Percentiles rank a stretch among this genome's conserved stretches.
Evolutionary conservation across 306 rosid species (phyloP).

Genomic region (Styphnolobium japonicum): DNA sequence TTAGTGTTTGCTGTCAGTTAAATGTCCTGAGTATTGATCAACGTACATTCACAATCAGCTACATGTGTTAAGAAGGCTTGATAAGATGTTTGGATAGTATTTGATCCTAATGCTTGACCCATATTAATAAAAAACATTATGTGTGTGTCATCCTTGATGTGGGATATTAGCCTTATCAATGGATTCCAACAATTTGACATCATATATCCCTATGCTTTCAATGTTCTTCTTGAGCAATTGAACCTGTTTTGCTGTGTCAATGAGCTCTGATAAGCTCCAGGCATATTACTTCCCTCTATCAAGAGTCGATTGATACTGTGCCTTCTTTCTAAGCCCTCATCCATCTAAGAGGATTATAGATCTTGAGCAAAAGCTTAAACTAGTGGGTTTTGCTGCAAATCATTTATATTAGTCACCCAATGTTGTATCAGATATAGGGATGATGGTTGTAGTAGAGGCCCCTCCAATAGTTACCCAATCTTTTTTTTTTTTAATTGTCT

Average conservation of each 20-base stretch:
- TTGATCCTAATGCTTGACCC: neutral
- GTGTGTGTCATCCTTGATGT: neutral
- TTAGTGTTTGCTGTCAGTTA: neutral
- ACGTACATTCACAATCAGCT: neutral
- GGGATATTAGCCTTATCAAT: neutral
- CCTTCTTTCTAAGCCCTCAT: neutral
- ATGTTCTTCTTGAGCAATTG: neutral
- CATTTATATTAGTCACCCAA: neutral
- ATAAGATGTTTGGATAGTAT: neutral
- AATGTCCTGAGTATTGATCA: neutral
- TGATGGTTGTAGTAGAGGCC: neutral
- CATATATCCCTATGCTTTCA: neutral
- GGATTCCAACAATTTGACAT: neutral
- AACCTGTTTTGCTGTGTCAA: neutral
- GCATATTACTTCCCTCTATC: neutral
- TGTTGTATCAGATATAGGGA: neutral
- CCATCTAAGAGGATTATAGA: neutral
- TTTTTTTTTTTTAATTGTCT: too few species aligned
- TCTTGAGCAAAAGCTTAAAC: conserved; percentile 1
- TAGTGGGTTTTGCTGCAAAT: neutral
- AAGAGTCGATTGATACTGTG: neutral
- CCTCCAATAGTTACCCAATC: neutral
- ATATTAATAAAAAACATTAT: neutral
- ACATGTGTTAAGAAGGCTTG: neutral
- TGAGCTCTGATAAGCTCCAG: neutral